These are phyloP conservation scores for Candida parachauliodes DNA, from an alignment of 805 yeast species.

Conservation along the genomic window DNA sequence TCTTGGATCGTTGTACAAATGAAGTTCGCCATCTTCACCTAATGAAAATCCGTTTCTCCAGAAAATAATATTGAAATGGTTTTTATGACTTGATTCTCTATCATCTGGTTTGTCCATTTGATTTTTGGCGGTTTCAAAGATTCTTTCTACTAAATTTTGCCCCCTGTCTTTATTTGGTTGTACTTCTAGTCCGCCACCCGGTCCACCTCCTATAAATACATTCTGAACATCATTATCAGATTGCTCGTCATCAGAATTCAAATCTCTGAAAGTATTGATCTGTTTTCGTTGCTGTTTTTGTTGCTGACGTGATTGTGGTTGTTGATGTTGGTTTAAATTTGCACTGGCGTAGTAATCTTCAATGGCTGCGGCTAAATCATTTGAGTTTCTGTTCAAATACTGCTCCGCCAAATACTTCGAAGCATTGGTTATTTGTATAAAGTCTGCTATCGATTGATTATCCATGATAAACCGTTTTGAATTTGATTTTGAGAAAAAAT, in stretches of 20 bases:
- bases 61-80: slow-evolving; percentile 78
- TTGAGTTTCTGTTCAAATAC: slow-evolving; percentile 32
- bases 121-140: slow-evolving; percentile 58
- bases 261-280: slow-evolving; percentile 36
- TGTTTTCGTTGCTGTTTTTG: slow-evolving; percentile 4
- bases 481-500: neutral
- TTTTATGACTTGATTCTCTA: slow-evolving; percentile 44
- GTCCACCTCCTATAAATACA: slow-evolving; percentile 66
- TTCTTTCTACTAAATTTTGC: slow-evolving; percentile 53
- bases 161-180: slow-evolving; percentile 52
- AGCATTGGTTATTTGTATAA: slow-evolving; percentile 33
- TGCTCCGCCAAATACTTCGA: slow-evolving; percentile 36
- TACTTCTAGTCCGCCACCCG: slow-evolving; percentile 75
- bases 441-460: slow-evolving; percentile 27
- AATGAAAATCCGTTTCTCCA: slow-evolving; percentile 97
- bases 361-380: slow-evolving; percentile 37
- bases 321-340: slow-evolving; percentile 4
- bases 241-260: slow-evolving; percentile 33
- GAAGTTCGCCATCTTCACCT: slow-evolving; percentile 85
- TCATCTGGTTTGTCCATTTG: slow-evolving; percentile 38
- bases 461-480: slow-evolving; percentile 8
- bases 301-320: neutral
- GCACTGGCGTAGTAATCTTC: slow-evolving; percentile 36
- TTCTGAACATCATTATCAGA: slow-evolving; percentile 49
- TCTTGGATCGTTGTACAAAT: slow-evolving; percentile 88